Conservation (phyloP, 1,284 basidiomycete species). For the Moesziomyces sp. region DNA sequence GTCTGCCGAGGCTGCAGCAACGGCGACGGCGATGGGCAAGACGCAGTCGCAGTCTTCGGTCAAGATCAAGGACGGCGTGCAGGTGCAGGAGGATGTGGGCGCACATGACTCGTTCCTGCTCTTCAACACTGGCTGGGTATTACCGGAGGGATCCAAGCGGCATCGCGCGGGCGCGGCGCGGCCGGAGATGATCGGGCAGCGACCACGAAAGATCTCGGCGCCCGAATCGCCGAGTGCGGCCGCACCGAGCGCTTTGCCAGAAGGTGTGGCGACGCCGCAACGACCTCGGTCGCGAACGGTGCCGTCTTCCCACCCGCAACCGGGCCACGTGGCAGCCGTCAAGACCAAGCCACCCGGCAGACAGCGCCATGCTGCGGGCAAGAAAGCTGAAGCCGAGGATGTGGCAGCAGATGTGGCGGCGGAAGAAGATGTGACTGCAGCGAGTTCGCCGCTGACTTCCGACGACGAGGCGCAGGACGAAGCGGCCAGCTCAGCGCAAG, state of each 20-base stretch:
- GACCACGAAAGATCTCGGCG: constrained; percentile 44
- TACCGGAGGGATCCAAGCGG: constrained; percentile 74
- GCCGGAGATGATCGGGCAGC: constrained; percentile 36
- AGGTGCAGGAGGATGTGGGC: constrained; percentile 72
- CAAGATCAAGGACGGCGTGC: constrained; percentile 71
- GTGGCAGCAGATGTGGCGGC: constrained; percentile 4
- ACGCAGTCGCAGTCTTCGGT: constrained; percentile 16
- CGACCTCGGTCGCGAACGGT: constrained; percentile 29
- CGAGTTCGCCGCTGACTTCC: constrained; percentile 39
- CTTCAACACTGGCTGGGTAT: constrained; percentile 89
- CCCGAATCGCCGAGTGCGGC: constrained; percentile 39
- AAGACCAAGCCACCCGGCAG: constrained; percentile 6
- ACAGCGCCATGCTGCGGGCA: constrained; percentile 9
- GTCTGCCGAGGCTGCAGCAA: not conserved
- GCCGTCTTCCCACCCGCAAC: constrained; percentile 11
- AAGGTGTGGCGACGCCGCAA: constrained; percentile 10
- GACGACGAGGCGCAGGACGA: constrained; percentile 22
- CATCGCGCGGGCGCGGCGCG: constrained; percentile 21
- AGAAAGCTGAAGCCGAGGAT: constrained; percentile 1
- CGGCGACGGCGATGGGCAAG: constrained; percentile 11
- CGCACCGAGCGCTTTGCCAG: not conserved
- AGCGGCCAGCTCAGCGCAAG: not conserved
- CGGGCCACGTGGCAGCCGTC: not conserved
- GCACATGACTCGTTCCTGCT: constrained; percentile 79
- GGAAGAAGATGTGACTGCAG: constrained; percentile 6